Evolutionary conservation across 768 basidiomycete genomes (phyloP), one percentile per base, ranked within the genome.

Genomic region (Leccinum subgranulosum): DNA sequence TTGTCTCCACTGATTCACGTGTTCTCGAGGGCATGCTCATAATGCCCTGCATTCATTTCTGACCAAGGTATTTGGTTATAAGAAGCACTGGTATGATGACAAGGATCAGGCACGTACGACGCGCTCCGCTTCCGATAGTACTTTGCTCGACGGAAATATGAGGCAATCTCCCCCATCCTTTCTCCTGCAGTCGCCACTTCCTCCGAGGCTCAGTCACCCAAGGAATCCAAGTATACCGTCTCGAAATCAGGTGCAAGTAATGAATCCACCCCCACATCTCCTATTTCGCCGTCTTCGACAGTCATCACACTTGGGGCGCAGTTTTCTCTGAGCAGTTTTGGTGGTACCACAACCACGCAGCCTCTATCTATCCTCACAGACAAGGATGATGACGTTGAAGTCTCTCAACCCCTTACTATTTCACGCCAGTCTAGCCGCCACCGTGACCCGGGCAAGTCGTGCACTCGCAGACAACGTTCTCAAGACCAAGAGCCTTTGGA

Each of bases 51-150:
- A 86, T 72, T 85, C 86, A 60, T 88, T 90, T 77, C 73, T 90
- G 67, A 83, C 85, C 72, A 90, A 87, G 69, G 85, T 90, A 64
- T 86, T 90, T 65, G 84, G 84, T 74, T 83, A 88, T 73, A 89
- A 83, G 75, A 87, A 81, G 74, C 73, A 78, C n/a, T n/a, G n/a
- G n/a, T n/a, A n/a, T 28, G 85, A 85, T 64, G 82, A 81, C 59
- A 79, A 79, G 64, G 75, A 78, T 31, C 9, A 50, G 3, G 19
- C 55, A 14, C 69, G 54, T 25, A 68, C 73, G 23, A 63, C 74
- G 41, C 73, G 75, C 25, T 73, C 73, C 17, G 43, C 63, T 29
- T 75, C 77, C 11, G 76, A 77, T 53, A 67, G 72, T 21, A 77
- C 82, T 14, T 73, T 88, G 52, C 78, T 91, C 3, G 88, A 86